Evolutionary conservation across 169 alveolate genomes (phyloP).

Genomic region (Plasmodium cynomolgi): DNA sequence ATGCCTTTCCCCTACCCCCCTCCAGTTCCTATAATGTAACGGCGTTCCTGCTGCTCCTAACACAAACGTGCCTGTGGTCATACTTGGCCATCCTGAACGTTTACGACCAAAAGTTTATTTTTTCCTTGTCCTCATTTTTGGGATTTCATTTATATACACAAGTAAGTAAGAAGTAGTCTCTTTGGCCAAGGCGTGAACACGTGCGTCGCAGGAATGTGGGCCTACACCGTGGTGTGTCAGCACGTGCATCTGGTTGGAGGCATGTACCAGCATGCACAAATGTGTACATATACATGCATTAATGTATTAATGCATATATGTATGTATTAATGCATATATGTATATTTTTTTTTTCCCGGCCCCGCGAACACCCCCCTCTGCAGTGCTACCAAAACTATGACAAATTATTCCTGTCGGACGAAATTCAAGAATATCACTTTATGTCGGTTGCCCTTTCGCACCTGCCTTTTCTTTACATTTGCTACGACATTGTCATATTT

Average conservation of each 20-base stretch:
- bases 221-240: not conserved
- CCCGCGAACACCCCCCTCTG: not conserved
- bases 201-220: not conserved
- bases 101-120: constrained; percentile 49
- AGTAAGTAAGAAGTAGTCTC: constrained; percentile 15
- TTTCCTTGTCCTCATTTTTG: constrained; percentile 51
- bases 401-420: constrained; percentile 51
- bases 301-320: not conserved
- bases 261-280: not conserved
- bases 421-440: constrained; percentile 66
- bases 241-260: not conserved
- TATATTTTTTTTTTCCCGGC: not conserved
- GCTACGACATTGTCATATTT: constrained; percentile 66
- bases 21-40: constrained; percentile 59
- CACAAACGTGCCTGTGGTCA: constrained; percentile 71
- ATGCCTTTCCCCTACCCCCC: not conserved
- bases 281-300: not conserved
- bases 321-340: constrained; percentile 1
- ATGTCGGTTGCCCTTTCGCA: constrained; percentile 75
- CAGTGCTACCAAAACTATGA: constrained; percentile 64
- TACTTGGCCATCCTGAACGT: constrained; percentile 65
- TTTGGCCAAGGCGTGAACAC: not conserved
- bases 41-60: constrained; percentile 44
- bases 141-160: constrained; percentile 70
- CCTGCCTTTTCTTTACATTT: constrained; percentile 64